Base-by-base conservation (phyloP, 352 stramenopile species). In the Pythium sp. region DNA sequence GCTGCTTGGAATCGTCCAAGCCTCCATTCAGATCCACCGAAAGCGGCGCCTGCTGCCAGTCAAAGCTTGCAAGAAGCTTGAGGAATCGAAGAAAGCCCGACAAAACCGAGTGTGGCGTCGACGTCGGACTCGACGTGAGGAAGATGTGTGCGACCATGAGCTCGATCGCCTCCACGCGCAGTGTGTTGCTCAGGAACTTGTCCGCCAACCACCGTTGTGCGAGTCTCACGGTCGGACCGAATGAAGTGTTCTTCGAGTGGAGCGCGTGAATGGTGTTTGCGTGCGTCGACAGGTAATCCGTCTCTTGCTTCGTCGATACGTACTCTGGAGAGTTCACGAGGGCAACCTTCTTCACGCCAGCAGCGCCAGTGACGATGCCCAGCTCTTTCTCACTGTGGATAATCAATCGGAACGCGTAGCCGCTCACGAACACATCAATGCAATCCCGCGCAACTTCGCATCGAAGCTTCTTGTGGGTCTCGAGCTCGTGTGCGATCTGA, bases 311-410 rank as follows among this genome's bases (percentile, higher is more conserved):
- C 2, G 72, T 77, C 30, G 59, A 72, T 7, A 91, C 79, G 64
- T 91, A 93, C 38, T 88, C 79, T 1, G 65, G 79, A 22, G 81
- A 88, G 70, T 90, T 73, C 5, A 92, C 74, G 5, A 92, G 64
- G n/a, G 73, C 75, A 15, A 89, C 60, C 36, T 87, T 88, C 70
- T 87, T 90, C 18, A 69, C 34, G 28, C 83, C 82, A 5, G 76
- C 74, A 49, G 78, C 80, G 30, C 84, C 83, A 26, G 82, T 90
- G 24, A 90, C 76, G 15, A 92, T 80, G 22, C 63, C 72, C 8
- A 92, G 71, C 68, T 93, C 84, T 63, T 91, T 94, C 65, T 92
- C 88, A 51, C 78, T 93, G 65, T 85, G 82, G 69, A 95, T 91
- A 9, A 93, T 58, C 3, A 96, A 64, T 2, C 91, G 86, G 69